Percentiles rank a stretch among this genome's conserved stretches.
Conservation (phyloP, 306 rosid species). For the Begonia masoniana region DNA sequence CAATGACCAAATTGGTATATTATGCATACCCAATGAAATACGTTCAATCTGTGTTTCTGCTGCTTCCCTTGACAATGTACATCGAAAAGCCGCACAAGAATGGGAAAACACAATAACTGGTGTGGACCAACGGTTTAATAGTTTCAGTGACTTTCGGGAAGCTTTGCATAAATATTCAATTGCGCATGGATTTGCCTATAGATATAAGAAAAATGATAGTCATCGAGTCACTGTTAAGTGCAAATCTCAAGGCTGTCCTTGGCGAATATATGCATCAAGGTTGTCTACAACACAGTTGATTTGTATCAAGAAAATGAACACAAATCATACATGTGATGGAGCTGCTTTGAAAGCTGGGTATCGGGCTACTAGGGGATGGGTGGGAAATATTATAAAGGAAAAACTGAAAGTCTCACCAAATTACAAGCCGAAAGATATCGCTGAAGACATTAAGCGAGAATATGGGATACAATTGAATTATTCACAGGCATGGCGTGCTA, state of each 20-base stretch:
- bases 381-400: conserved; percentile 93
- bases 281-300: conserved; percentile 81
- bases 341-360: conserved; percentile 87
- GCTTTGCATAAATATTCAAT: conserved; percentile 92
- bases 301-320: conserved; percentile 85
- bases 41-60: conserved; percentile 27
- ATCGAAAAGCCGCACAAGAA: conserved; percentile 73
- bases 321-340: conserved; percentile 80
- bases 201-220: conserved; percentile 86
- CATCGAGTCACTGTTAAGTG: conserved; percentile 95
- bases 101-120: conserved; percentile 98
- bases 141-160: conserved; percentile 83
- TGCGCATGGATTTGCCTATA: conserved; percentile 89
- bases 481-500: conserved; percentile 99
- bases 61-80: conserved; percentile 33
- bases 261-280: conserved; percentile 94
- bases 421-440: conserved; percentile 96
- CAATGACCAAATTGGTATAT: conserved; percentile 25
- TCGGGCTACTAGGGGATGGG: conserved; percentile 98
- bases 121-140: conserved; percentile 85
- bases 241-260: conserved; percentile 87
- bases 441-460: conserved; percentile 81
- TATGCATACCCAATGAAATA: conserved; percentile 27
- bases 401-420: conserved; percentile 78
- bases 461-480: conserved; percentile 88